Evolutionary conservation across 306 rosid genomes (phyloP).

Genomic region (Trichosanthes truncata): DNA sequence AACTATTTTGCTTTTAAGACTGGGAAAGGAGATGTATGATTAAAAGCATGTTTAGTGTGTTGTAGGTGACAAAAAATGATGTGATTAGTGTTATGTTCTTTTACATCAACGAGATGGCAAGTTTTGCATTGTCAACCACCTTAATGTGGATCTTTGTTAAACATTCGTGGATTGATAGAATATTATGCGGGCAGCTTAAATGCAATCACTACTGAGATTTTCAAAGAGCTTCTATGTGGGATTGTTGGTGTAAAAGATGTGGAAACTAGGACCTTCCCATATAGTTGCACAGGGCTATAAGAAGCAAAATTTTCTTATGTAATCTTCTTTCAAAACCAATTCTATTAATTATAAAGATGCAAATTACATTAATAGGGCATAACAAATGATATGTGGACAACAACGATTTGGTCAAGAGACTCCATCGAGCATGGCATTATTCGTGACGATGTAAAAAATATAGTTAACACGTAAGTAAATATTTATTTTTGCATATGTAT

Average conservation of each 20-base stretch:
- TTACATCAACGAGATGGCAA: conserved; percentile 69
- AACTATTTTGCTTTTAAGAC: neutral
- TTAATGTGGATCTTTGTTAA: neutral
- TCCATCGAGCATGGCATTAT: too few species aligned
- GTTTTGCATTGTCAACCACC: conserved; percentile 2
- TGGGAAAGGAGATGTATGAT: neutral
- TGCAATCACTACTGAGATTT: conserved; percentile 44
- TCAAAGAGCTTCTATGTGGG: conserved; percentile 68
- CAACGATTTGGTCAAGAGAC: too few species aligned
- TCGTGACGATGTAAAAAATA: too few species aligned
- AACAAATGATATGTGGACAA: conserved; percentile 34
- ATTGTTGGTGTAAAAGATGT: conserved; percentile 47
- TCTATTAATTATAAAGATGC: neutral
- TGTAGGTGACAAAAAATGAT: conserved; percentile 64
- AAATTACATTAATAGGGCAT: conserved; percentile 43
- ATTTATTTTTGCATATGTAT: too few species aligned
- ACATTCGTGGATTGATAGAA: conserved; percentile 15
- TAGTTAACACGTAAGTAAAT: too few species aligned
- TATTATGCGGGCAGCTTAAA: conserved; percentile 48
- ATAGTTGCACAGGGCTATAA: conserved; percentile 29
- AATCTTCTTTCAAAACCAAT: neutral
- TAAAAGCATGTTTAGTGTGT: conserved; percentile 13
- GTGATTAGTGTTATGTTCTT: conserved; percentile 52
- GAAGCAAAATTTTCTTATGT: neutral
- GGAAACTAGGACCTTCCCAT: conserved; percentile 21